Percentiles rank a stretch among this genome's conserved stretches.
Evolutionary conservation across 2,329 filamentous ascomycete genomes (phyloP).

Genomic region (Botrytis fragariae): DNA sequence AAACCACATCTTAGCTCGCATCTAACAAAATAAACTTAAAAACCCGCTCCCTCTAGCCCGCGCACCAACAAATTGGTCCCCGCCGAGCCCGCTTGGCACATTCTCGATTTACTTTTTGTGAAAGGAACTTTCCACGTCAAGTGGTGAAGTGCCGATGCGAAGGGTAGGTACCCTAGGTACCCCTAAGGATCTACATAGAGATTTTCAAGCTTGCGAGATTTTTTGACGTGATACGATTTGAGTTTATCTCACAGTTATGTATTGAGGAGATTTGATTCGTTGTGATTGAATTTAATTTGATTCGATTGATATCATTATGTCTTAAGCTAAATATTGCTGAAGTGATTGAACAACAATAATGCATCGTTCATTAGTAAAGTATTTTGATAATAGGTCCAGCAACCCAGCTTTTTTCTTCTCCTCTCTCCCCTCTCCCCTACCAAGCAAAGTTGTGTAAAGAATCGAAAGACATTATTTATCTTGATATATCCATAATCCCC

Average conservation of each 20-base stretch:
- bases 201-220: background rate
- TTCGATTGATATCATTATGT: background rate
- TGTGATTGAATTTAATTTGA: background rate
- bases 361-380: background rate
- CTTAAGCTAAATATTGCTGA: background rate
- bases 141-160: background rate
- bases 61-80: background rate
- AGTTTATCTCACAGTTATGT: background rate
- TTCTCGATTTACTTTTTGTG: background rate
- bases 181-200: background rate
- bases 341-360: background rate
- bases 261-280: background rate
- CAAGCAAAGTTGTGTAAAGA: background rate
- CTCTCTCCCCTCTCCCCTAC: too few species aligned
- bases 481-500: background rate
- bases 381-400: background rate
- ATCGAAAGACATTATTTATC: conserved; percentile 2
- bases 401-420: background rate
- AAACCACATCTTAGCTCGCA: background rate
- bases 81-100: background rate
- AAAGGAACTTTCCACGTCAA: background rate
- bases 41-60: background rate
- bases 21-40: background rate
- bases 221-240: background rate
- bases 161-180: background rate